These are phyloP conservation scores for Byssothecium circinans DNA, from an alignment of 2,329 filamentous ascomycete genomes.

Conservation along the genomic window DNA sequence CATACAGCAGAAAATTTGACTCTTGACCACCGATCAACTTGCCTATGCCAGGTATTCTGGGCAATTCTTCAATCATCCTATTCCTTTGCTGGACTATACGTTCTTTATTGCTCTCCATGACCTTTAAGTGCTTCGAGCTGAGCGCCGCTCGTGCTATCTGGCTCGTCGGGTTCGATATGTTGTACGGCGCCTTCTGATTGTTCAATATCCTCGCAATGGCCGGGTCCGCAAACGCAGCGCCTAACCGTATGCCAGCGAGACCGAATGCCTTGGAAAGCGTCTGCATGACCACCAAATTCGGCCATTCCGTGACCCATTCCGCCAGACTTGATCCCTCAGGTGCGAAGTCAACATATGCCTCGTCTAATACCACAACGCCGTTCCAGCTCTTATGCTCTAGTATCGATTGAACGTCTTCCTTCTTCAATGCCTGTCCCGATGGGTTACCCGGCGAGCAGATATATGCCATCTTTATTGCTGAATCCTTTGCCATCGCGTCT, in stretches of 20 bases:
- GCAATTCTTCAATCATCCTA: constrained; percentile 72
- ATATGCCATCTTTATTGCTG: constrained; percentile 82
- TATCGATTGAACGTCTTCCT: constrained; percentile 71
- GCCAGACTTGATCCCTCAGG: constrained; percentile 77
- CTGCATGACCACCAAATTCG: constrained; percentile 97
- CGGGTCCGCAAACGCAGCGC: constrained; percentile 76
- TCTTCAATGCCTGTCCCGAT: constrained; percentile 76
- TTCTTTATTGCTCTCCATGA: constrained; percentile 72
- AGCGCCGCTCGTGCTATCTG: constrained; percentile 77
- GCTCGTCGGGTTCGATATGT: constrained; percentile 85
- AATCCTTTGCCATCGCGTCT: constrained; percentile 63
- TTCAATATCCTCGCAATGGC: constrained; percentile 81
- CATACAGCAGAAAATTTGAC: constrained; percentile 88
- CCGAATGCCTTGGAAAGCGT: constrained; percentile 98
- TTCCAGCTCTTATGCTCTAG: constrained; percentile 93
- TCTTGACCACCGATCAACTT: constrained; percentile 76
- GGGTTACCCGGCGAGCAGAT: constrained; percentile 96
- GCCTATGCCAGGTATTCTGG: constrained; percentile 75
- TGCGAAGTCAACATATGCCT: constrained; percentile 96
- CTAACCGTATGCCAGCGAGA: constrained; percentile 87
- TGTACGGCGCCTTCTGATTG: constrained; percentile 93
- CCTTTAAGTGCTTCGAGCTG: constrained; percentile 63
- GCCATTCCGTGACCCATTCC: constrained; percentile 88
- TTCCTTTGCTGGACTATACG: constrained; percentile 75
- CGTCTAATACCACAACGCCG: constrained; percentile 87